A percentile compares a stretch with the other conserved stretches of the same genome.
Conservation (phyloP, 2,329 filamentous ascomycete species). For the Diplodia mutila region DNA sequence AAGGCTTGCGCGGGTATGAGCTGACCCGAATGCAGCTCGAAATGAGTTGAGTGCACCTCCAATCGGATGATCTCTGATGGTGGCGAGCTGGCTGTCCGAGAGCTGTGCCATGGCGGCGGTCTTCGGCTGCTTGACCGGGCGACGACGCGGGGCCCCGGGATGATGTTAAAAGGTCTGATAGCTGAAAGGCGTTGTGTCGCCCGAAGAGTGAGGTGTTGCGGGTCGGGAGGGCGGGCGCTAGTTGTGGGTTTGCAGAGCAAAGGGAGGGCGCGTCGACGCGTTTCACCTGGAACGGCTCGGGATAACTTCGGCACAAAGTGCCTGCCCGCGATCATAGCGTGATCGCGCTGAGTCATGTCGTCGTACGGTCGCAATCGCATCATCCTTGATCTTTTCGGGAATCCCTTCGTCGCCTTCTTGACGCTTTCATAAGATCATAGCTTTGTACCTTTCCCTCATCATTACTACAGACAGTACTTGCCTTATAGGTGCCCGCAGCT, state of each 20-base stretch:
- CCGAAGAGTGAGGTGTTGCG: background rate
- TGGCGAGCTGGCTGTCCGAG: conserved; percentile 5
- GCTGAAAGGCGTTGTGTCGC: background rate
- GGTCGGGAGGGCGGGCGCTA: background rate
- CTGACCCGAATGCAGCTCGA: background rate
- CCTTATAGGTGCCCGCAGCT: too few species aligned
- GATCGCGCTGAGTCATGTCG: background rate
- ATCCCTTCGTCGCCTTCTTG: too few species aligned
- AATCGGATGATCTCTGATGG: background rate
- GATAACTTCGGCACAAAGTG: background rate
- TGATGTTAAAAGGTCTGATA: background rate
- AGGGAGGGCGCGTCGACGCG: background rate
- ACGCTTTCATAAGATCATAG: too few species aligned
- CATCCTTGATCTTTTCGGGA: too few species aligned
- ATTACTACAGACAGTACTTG: too few species aligned
- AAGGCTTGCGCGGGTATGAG: background rate
- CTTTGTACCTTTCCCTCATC: too few species aligned
- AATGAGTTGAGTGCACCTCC: background rate
- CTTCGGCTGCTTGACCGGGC: background rate
- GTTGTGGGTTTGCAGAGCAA: background rate
- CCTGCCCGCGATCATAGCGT: background rate
- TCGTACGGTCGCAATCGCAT: too few species aligned
- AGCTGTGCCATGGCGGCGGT: conserved; percentile 1
- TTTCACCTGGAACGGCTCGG: background rate
- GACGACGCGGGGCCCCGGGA: background rate